Evolutionary conservation across 163 green algal genomes (phyloP).

Genomic region (Coccomyxa subellipsoidea): DNA sequence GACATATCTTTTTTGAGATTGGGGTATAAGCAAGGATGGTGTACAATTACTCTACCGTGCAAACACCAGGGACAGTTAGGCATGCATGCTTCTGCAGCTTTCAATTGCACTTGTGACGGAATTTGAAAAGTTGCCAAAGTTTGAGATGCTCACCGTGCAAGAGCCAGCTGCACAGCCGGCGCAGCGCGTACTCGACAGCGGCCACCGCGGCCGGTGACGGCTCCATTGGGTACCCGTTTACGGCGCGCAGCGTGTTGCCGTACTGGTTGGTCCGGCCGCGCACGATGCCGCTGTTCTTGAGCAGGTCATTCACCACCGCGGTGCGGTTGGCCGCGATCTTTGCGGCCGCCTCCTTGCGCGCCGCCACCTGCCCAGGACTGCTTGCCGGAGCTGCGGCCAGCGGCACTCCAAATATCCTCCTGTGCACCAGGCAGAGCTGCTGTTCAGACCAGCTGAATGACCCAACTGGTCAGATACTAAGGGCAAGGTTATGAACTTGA

Average conservation of each 20-base stretch:
- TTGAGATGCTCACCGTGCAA: conserved; percentile 9
- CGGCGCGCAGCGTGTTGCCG: conserved; percentile 9
- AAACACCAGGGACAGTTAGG: background rate
- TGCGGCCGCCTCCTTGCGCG: conserved; percentile 29
- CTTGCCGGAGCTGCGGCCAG: background rate
- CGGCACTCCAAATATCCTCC: conserved; percentile 26
- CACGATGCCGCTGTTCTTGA: conserved; percentile 26
- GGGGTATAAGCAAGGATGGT: no score
- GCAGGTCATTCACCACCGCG: conserved; percentile 18
- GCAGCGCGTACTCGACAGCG: conserved; percentile 29
- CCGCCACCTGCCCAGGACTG: background rate
- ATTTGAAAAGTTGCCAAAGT: background rate
- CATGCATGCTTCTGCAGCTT: background rate
- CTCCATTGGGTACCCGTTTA: conserved; percentile 19
- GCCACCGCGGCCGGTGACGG: conserved; percentile 1
- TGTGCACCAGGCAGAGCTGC: conserved; percentile 6
- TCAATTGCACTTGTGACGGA: background rate
- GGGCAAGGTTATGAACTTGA: no score
- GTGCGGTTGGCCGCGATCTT: conserved; percentile 31
- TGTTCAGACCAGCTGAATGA: conserved; percentile 11
- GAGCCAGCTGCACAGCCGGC: conserved; percentile 23
- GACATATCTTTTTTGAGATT: no score
- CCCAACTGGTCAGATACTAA: no score
- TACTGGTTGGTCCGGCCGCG: conserved; percentile 11
- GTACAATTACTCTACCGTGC: background rate